Percentiles rank a stretch among this genome's conserved stretches.
Evolutionary conservation across 176 grass and related monocot species (phyloP).

Genomic region (Guadua angustifolia): DNA sequence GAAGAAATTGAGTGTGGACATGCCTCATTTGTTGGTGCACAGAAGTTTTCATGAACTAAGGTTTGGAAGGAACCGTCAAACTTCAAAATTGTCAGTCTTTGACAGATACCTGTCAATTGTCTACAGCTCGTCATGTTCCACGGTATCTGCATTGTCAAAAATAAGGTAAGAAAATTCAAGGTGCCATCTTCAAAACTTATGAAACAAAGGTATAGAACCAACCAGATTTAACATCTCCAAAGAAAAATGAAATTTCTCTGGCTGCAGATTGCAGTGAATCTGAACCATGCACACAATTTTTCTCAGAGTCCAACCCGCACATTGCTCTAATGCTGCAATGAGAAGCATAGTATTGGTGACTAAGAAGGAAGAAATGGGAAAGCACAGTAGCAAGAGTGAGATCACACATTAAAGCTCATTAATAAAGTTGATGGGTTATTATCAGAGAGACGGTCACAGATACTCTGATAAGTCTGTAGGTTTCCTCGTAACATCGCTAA

Average conservation of each 20-base stretch:
- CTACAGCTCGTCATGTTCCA: slow-evolving; percentile 78
- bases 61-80: background rate
- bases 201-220: slow-evolving; percentile 21
- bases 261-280: slow-evolving; percentile 78
- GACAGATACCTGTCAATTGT: background rate
- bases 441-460: background rate
- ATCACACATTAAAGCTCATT: background rate
- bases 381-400: background rate
- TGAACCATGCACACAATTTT: slow-evolving; percentile 95
- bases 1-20: background rate
- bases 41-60: background rate
- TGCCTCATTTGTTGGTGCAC: slow-evolving; percentile 6
- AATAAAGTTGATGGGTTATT: background rate
- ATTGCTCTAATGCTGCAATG: slow-evolving; percentile 88
- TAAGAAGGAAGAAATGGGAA: background rate
- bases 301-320: slow-evolving; percentile 68
- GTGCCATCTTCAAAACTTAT: background rate
- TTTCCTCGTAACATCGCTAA: background rate
- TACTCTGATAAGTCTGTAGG: background rate
- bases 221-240: slow-evolving; percentile 65
- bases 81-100: slow-evolving; percentile 15
- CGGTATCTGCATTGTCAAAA: slow-evolving; percentile 41
- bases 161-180: slow-evolving; percentile 37
- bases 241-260: slow-evolving; percentile 90
- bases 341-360: background rate